Percentiles rank a stretch among this genome's conserved stretches.
Conservation (phyloP, 768 basidiomycete species). For the Kwoniella mangroviensis region DNA sequence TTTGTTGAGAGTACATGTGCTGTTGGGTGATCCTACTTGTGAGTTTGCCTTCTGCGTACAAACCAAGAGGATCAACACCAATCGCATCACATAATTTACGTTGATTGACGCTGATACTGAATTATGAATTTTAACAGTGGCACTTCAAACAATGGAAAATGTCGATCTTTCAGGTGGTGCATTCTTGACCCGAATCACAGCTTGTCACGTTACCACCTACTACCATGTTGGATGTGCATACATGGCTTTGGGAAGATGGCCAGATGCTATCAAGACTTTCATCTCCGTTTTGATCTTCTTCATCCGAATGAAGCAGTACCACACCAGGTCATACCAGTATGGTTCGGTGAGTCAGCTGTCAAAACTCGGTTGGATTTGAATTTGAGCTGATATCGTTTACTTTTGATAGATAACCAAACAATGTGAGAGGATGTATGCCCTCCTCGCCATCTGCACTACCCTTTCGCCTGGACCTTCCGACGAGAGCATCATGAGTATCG, state of each 20-base stretch:
- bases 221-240: constrained; percentile 83
- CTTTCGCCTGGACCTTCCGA: constrained; percentile 90
- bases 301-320: constrained; percentile 93
- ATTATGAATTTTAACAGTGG: constrained; percentile 65
- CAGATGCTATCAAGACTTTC: constrained; percentile 93
- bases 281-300: constrained; percentile 93
- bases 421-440: constrained; percentile 95
- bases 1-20: constrained; percentile 89
- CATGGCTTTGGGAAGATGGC: constrained; percentile 89
- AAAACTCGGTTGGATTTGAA: background rate
- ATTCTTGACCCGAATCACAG: constrained; percentile 90
- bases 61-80: too few relatives aligned
- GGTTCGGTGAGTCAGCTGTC: constrained; percentile 70
- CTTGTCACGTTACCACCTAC: constrained; percentile 76
- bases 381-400: background rate
- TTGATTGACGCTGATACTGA: constrained; percentile 6
- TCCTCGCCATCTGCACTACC: constrained; percentile 91
- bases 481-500: constrained; percentile 89
- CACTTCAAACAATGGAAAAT: constrained; percentile 90
- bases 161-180: constrained; percentile 92
- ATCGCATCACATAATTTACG: too few relatives aligned
- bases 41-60: constrained; percentile 21
- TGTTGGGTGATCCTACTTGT: constrained; percentile 76
- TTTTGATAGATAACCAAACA: constrained; percentile 86
- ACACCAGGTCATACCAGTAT: constrained; percentile 94